Evolutionary conservation across 2,329 filamentous ascomycete genomes (phyloP), one percentile per base, ranked within the genome.

Genomic region (Neospermospora avenae): DNA sequence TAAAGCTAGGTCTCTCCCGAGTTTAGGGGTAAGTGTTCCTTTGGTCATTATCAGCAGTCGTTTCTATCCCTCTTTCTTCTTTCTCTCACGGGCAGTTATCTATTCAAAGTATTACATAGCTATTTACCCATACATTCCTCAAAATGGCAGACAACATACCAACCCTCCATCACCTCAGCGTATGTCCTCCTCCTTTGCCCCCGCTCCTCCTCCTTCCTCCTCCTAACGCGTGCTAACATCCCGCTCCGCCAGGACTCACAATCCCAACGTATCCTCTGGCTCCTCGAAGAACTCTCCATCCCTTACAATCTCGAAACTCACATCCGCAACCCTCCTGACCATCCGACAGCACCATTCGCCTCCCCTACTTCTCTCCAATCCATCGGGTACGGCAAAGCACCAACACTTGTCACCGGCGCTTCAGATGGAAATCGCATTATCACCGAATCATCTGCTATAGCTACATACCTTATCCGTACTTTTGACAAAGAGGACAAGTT

Each of bases 381-480:
- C 62, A 77, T 95, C 22, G 91, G 96, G 0, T 80, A 96, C 3
- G 93, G 93, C 64, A 96, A 96, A 73, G 91, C 91, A 0, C 93
- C 93, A 0, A 76, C 93, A 51, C 77, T 97, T 65, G 64, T 71
- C 20, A 72, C 71, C 42, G 66, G 66, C 28, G 65, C 69, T 14
- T 64, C 66, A 24, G 63, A 69, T 24, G 64, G 69, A 0, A 49
- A 45, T 5, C 51, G 61, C 6, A 49, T 57, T 46, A 69, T 74
- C 18, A 63, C 66, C 13, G 72, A 74, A 65, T 67, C 64, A 1
- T 48, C 61, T n/a, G 70, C 70, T 16, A 74, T 74, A 28, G 67
- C 69, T 2, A 69, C 63, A 28, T 73, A 74, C 45, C 63, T 74
- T 6, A 71, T 74, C 22, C 65, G 70, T 4, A 72, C 65, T 2